These are phyloP conservation scores for Aspergillus tanneri DNA, from an alignment of 2,329 filamentous ascomycete species.

Conservation along the genomic window DNA sequence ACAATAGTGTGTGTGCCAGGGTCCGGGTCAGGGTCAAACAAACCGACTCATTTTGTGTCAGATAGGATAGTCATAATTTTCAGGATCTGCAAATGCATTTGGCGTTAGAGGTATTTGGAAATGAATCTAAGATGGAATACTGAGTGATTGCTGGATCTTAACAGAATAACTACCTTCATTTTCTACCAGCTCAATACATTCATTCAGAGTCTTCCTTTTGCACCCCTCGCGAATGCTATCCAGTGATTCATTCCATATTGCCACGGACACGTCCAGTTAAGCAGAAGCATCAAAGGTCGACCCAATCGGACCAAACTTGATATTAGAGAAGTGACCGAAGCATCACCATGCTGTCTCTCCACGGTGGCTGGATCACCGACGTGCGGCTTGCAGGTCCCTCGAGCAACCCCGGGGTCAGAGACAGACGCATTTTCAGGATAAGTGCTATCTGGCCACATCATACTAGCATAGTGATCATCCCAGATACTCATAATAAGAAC, in stretches of 20 bases:
- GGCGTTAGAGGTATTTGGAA: too few relatives aligned
- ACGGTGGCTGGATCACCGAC: constrained; percentile 54
- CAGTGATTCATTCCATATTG: too few relatives aligned
- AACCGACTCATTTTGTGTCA: too few relatives aligned
- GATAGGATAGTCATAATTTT: too few relatives aligned
- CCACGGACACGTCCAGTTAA: constrained; percentile 7
- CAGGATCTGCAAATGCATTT: too few relatives aligned
- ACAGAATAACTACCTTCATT: constrained; percentile 1
- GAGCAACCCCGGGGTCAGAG: constrained; percentile 49
- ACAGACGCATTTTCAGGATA: constrained; percentile 53
- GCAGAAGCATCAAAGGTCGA: constrained; percentile 45
- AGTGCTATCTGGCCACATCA: constrained; percentile 71
- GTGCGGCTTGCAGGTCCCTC: constrained; percentile 54
- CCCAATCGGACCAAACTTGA: constrained; percentile 57
- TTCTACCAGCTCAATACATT: constrained; percentile 4
- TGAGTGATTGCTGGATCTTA: too few relatives aligned
- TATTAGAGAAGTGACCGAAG: constrained; percentile 59
- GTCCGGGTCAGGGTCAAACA: too few relatives aligned
- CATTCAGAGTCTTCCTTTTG: neutral
- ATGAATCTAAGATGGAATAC: too few relatives aligned
- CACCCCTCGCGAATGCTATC: too few relatives aligned
- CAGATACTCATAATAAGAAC: constrained; percentile 61
- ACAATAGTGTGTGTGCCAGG: too few relatives aligned
- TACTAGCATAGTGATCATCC: constrained; percentile 66
- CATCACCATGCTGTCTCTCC: constrained; percentile 47